These are phyloP conservation scores for Nicotiana rustica DNA, from an alignment of 305 asterid species.

Conservation along the genomic window DNA sequence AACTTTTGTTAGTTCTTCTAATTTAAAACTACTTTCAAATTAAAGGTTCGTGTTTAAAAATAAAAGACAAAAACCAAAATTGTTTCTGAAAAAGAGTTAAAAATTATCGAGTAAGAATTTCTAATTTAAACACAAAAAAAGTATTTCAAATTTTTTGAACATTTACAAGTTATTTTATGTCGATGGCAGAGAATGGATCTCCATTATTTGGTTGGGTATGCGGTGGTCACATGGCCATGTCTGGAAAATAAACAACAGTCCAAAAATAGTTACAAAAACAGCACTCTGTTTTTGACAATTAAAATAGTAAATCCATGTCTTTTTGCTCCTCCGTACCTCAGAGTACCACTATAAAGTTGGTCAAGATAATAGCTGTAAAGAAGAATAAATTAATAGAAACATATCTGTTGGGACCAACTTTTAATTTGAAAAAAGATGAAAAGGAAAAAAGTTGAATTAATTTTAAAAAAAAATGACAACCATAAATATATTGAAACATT, in stretches of 20 bases:
- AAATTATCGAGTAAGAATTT: too few species aligned
- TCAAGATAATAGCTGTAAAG: neutral
- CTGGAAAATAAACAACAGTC: slow-evolving; percentile 42
- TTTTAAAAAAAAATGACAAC: neutral
- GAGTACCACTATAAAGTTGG: neutral
- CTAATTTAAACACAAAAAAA: too few species aligned
- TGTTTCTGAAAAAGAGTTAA: too few species aligned
- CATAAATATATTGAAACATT: neutral
- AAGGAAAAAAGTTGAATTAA: neutral
- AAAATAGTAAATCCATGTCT: neutral
- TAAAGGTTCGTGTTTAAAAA: neutral
- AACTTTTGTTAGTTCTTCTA: neutral
- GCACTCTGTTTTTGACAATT: neutral
- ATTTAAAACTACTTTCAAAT: neutral
- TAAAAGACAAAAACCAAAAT: neutral
- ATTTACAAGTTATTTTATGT: neutral
- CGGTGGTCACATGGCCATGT: slow-evolving; percentile 55
- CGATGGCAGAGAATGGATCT: neutral
- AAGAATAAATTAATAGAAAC: neutral
- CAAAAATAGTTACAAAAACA: neutral
- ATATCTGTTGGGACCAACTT: neutral
- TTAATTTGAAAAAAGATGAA: neutral
- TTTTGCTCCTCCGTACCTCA: neutral
- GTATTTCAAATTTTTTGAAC: too few species aligned
- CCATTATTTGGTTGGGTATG: slow-evolving; percentile 45